Evolutionary conservation across 495 filamentous ascomycete species (phyloP), one percentile per base, ranked within the genome.

Genomic region (Penicillium egyptiacum): DNA sequence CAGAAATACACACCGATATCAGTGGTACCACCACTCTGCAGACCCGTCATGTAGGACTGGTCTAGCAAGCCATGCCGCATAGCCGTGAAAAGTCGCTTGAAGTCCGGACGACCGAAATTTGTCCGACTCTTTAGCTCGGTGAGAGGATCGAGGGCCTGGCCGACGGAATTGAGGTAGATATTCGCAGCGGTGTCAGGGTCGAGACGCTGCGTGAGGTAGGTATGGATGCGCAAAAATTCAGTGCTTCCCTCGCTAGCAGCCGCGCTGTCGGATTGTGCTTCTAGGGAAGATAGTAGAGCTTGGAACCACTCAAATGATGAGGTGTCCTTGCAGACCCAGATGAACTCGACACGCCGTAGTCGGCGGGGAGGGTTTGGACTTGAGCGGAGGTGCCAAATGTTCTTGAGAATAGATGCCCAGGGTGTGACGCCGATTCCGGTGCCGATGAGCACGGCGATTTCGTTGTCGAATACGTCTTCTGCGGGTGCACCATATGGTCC

Each of bases 221-320:
- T 98, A 76, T 98, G 94, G 62, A 99, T 99, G 65, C 91, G 89
- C 63, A 99, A 81, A 83, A 99, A 99, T 64, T 97, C 92, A 1
- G 85, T 78, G 30, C 82, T 83, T 30, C 80, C 81, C 39, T 89
- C 87, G 41, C 82, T 81, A 11, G 80, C 76, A 26, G 89, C 88
- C 0, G 83, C 83, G 45, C 82, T 81, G 48, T 86, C 81, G 35
- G 85, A 88, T 67, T 99, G 94, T 31, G 85, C 77, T 66, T 99
- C 94, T n/a, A 99, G 87, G 0, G 88, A 92, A 5, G 88, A 90
- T 11, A 98, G 84, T 4, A 98, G 87, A 11, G 87, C 87, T 70
- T 98, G 95, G 77, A 98, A 98, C 94, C 94, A 98, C 76, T 98
- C 94, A 69, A 98, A 98, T 1, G 93, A 96, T 37, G 80, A 85